Evolutionary conservation across 495 filamentous ascomycete species (phyloP), one percentile per base, ranked within the genome.

Genomic region (Penicillium longicatenatum): DNA sequence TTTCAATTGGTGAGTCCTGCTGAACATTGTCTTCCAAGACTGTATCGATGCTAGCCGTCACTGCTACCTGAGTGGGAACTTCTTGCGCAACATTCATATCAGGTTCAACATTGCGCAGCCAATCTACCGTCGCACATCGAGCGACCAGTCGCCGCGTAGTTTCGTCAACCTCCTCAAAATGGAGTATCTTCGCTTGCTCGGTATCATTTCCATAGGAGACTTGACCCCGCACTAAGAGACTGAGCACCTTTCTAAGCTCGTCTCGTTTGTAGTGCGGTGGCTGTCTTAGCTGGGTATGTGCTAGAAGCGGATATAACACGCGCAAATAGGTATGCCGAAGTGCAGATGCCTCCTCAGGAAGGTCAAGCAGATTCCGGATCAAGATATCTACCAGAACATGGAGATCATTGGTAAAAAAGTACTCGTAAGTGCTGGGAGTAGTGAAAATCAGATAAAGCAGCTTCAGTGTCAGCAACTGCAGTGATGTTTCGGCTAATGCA

Each of bases 341-440:
- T 9, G 91, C 82, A 50, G 83, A 79, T 52, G 90, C 81, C 61
- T 93, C 90, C 55, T 89, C 86, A 0, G 93, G 93, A 6, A 98
- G 81, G 69, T 98, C 94, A 37, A 98, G 84, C 12, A 98, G 80
- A 62, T 98, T 98, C 35, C 94, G 92, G 54, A 98, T 91, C 52
- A 98, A 89, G 65, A 98, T 93, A 65, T 98, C 94, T 41, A 98
- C 83, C 14, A 98, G 83, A 12, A 98, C 94, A 42, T 90, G 90
- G 8, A 98, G 81, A 66, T 98, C 94, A 70, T 98, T 98, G 19
- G 91, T 96, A 67, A 97, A 98, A 71, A 98, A 98, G 71, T 98
- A 98, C 70, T 98, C 94, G 71, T 92, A 89, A 1, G 95, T 98
- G 26, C 89, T 83, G 4, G 84, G 83, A 12, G 91, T 97, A 10